These are phyloP conservation scores for Thuidium tamariscinum DNA, from an alignment of 225 moss, liverwort and hornwort genomes.

Conservation along the genomic window DNA sequence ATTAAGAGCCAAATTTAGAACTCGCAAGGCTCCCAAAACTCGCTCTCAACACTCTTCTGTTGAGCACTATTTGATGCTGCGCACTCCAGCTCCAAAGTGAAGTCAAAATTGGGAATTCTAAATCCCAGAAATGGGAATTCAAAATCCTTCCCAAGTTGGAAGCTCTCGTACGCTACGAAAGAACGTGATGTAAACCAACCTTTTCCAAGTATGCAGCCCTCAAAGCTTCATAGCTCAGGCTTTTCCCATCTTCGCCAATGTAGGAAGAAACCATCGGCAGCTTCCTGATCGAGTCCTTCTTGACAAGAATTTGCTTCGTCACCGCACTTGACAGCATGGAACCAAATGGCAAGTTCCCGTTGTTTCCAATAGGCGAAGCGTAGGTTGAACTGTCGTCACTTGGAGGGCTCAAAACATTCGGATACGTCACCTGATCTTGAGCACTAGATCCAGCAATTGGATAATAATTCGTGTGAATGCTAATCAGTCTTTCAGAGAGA, in stretches of 20 bases:
- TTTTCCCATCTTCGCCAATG: background rate
- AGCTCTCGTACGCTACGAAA: conserved; percentile 1
- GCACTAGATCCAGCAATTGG: background rate
- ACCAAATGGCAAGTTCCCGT: background rate
- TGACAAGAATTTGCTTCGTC: background rate
- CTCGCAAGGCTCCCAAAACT: background rate
- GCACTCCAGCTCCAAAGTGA: background rate
- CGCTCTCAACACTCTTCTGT: background rate
- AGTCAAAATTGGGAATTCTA: background rate
- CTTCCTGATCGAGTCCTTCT: conserved; percentile 5
- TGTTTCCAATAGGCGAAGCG: conserved; percentile 2
- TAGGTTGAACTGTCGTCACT: background rate
- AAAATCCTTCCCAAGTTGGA: conserved; percentile 4
- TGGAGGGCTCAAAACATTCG: conserved; percentile 1
- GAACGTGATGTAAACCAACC: background rate
- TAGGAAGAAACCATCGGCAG: background rate
- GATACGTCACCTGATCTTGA: background rate
- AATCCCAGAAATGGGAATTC: background rate
- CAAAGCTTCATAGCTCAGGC: conserved; percentile 38
- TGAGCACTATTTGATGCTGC: background rate
- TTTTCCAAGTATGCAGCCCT: conserved; percentile 38
- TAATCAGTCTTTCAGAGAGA: background rate
- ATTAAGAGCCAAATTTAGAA: background rate
- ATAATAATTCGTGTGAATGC: background rate
- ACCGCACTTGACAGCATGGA: background rate